Base-by-base conservation (phyloP, 2,329 filamentous ascomycete species). In the Alternaria longipes region DNA sequence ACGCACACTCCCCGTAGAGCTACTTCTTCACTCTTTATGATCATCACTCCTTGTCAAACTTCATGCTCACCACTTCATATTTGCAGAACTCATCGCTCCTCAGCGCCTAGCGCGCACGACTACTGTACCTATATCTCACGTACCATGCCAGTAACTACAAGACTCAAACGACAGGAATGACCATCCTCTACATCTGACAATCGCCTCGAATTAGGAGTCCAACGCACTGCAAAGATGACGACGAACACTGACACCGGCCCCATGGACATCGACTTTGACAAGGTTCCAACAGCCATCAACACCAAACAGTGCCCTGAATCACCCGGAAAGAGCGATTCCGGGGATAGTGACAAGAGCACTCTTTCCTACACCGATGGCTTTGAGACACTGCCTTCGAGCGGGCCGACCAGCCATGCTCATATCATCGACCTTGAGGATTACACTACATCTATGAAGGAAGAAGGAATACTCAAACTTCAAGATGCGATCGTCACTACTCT, bases 401-500 rank as follows among this genome's bases (percentile, higher is more conserved):
- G 51, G 2, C 30, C 50, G 0, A 5, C 12, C 4, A 44, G 12
- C 0, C 56, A 65, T 18, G 59, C 59, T 1, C 65, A 63, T 32
- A 61, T 66, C 32, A 36, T 65, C 53, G 44, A 66, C 8, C 51
- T 70, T 3, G 12, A 14, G 30, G 59, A 61, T 1, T 56, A 59
- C 47, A n/a, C 41, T 36, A 20, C 26, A 1, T 22, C 4, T 4
- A 41, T 16, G 20, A 54, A 55, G 11, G 28, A 60, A 2, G 46
- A 60, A 2, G 46, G 42, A 0, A 30, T 16, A 1, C 3, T 65
- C 12, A 58, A 60, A n/a, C 59, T 71, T 0, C 65, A 72, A 46
- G 63, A 72, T 40, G 65, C 65, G 1, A 16, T 71, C 8, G 66
- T 51, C 9, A 71, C 66, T 2, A 62, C 63, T 0, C 67, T 72